Base-by-base conservation (phyloP, 148 eudicot species). In the Chenopodium berlandieri region DNA sequence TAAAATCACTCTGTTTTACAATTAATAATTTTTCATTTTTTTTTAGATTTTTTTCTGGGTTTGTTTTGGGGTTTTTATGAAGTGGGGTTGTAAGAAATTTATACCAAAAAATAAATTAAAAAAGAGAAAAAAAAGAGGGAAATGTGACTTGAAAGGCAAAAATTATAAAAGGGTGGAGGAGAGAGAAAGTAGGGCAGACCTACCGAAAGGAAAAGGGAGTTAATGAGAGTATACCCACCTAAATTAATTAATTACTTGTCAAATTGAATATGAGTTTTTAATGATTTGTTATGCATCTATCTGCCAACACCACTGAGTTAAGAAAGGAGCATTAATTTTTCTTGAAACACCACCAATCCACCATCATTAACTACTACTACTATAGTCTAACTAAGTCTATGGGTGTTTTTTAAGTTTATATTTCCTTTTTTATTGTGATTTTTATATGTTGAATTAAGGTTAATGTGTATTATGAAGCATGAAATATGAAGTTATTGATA, bases 71-170 rank as follows among this genome's bases (percentile, higher is more conserved):
- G 44, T 65, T 9, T 48, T 81, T 65, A 40, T 40, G 44, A 25
- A 22, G 25, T 30, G 67, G 75, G 75, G 68, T 68, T 31, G 54
- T 14, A 27, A 32, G 65, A 48, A 74, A 34, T 25, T 25, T 75
- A 62, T 32, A 40, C 31, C 79, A 64, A 47, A 23, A 66, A 40
- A 34, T 1, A 67, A 68, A 23, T 9, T 19, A 79, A 62, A 67
- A 48, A 67, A 68, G 4, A 54, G 31, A 40, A 22, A 11, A 11
- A 40, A 56, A 60, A 34, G 81, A 78, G 81, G 72, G 75, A 83
- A 79, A 83, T 66, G 80, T 84, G 81, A 64, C 60, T 76, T 84
- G 34, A 84, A 84, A 84, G 86, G 75, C 79, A 80, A 34, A 7
- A 66, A 25, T 77, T 78, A 32, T 19, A 2, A 75, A 75, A 50